phyloP scores from a whole-genome alignment of 2,329 filamentous ascomycete genomes.

The Aspergillus alliaceus region DNA sequence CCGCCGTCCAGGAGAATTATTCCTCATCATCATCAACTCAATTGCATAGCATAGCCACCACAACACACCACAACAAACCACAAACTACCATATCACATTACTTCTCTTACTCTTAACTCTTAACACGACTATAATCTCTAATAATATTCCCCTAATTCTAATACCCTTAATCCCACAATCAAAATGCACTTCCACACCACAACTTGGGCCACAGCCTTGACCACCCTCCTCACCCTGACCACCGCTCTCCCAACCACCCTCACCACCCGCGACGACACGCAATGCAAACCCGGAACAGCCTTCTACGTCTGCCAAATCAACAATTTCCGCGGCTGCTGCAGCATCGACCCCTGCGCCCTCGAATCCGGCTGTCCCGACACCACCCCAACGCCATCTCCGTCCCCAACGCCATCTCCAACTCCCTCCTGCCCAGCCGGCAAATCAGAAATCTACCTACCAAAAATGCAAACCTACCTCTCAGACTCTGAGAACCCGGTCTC shows the following conservation, averaged over 20 bases:
- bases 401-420: background rate
- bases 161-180: background rate
- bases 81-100: background rate
- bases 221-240: background rate
- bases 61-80: background rate
- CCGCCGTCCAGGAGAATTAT: background rate
- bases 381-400: too few species aligned
- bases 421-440: background rate
- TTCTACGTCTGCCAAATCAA: slow-evolving; percentile 5
- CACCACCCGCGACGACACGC: slow-evolving; percentile 2
- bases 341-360: slow-evolving; percentile 6
- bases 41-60: background rate
- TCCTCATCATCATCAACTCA: background rate
- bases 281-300: background rate
- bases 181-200: background rate
- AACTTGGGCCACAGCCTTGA: background rate
- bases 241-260: slow-evolving; percentile 3
- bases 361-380: slow-evolving; percentile 3
- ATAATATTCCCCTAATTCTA: too few species aligned
- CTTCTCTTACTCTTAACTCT: too few species aligned
- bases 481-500: background rate
- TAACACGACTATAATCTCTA: background rate
- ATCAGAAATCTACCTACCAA: slow-evolving; percentile 1
- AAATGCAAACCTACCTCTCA: background rate
- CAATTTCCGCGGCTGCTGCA: slow-evolving; percentile 10